phyloP scores from a whole-genome alignment of 1,139 yeast genomes.

The Kurtzmaniella quercitrusa region DNA sequence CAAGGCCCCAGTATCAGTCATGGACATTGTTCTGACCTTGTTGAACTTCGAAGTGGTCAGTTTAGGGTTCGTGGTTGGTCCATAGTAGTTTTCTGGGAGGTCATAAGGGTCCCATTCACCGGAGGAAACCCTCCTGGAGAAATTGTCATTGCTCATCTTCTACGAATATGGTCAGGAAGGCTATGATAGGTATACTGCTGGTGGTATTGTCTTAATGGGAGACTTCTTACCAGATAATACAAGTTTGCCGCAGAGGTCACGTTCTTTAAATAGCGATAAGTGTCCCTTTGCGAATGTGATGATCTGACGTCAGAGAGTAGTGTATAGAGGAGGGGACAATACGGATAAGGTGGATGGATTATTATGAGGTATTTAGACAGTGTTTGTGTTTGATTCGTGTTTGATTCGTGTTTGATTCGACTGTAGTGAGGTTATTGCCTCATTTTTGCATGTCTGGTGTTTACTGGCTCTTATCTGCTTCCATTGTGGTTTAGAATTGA shows the following conservation, averaged over 20 bases:
- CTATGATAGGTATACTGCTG: too few relatives aligned
- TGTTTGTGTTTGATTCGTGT: too few relatives aligned
- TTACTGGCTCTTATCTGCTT: too few relatives aligned
- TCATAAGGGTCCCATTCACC: slow-evolving; percentile 61
- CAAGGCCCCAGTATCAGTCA: slow-evolving; percentile 23
- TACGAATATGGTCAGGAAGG: neutral
- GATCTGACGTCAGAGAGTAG: neutral
- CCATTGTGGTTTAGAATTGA: too few relatives aligned
- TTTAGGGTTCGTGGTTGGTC: slow-evolving; percentile 58
- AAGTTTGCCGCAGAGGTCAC: neutral
- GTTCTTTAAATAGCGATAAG: neutral
- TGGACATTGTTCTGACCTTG: slow-evolving; percentile 50
- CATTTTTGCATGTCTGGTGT: too few relatives aligned
- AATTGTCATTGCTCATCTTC: neutral
- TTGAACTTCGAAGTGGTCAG: slow-evolving; percentile 32
- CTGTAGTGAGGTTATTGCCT: too few relatives aligned
- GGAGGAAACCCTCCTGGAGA: slow-evolving; percentile 24
- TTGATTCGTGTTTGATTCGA: too few relatives aligned
- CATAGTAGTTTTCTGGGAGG: slow-evolving; percentile 66
- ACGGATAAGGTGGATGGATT: too few relatives aligned
- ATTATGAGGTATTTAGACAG: too few relatives aligned
- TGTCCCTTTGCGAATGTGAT: neutral
- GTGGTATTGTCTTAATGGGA: too few relatives aligned
- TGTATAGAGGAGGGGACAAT: neutral
- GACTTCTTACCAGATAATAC: too few relatives aligned